Percentiles rank a stretch among this genome's conserved stretches.
Conservation (phyloP, 1,284 basidiomycete genomes). For the Volvariella surrecta region DNA sequence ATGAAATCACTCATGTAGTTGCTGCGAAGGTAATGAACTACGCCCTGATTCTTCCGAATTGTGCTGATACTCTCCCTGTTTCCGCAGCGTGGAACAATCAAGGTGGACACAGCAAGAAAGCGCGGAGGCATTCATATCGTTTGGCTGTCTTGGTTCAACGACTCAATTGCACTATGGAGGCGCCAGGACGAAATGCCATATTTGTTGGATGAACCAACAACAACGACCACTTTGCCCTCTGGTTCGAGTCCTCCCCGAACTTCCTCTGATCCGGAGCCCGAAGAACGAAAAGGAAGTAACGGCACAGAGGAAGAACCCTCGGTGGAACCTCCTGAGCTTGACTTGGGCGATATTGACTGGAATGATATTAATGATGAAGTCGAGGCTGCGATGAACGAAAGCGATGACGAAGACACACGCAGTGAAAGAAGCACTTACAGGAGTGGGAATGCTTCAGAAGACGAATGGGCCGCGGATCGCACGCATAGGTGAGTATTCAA, state of each 20-base stretch:
- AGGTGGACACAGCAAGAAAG: conserved; percentile 75
- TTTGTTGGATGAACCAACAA: conserved; percentile 46
- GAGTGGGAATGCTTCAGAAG: conserved; percentile 37
- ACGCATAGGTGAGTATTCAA: conserved; percentile 28
- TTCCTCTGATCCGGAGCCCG: conserved; percentile 60
- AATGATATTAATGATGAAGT: conserved; percentile 78
- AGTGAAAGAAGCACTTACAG: conserved; percentile 23
- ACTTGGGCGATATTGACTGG: conserved; percentile 61
- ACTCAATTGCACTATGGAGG: conserved; percentile 77
- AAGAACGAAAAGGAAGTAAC: conserved; percentile 53
- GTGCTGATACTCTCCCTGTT: conserved; percentile 4
- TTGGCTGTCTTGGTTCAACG: conserved; percentile 82
- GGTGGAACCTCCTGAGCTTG: conserved; percentile 21
- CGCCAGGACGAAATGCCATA: conserved; percentile 68
- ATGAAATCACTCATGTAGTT: conserved; percentile 84
- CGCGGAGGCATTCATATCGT: conserved; percentile 74
- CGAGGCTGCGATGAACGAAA: conserved; percentile 80
- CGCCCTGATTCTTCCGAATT: conserved; percentile 4
- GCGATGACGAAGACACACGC: conserved; percentile 46
- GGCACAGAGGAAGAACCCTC: conserved; percentile 29
- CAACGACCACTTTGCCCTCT: conserved; percentile 21
- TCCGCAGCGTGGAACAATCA: conserved; percentile 74
- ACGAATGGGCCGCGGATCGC: conserved; percentile 40
- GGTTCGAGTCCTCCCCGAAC: conserved; percentile 44
- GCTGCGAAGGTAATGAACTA: conserved; percentile 63